A percentile compares a stretch with the other conserved stretches of the same genome.
These are phyloP conservation scores for Diaporthe eres DNA, from an alignment of 2,329 filamentous ascomycete species.

Conservation along the genomic window DNA sequence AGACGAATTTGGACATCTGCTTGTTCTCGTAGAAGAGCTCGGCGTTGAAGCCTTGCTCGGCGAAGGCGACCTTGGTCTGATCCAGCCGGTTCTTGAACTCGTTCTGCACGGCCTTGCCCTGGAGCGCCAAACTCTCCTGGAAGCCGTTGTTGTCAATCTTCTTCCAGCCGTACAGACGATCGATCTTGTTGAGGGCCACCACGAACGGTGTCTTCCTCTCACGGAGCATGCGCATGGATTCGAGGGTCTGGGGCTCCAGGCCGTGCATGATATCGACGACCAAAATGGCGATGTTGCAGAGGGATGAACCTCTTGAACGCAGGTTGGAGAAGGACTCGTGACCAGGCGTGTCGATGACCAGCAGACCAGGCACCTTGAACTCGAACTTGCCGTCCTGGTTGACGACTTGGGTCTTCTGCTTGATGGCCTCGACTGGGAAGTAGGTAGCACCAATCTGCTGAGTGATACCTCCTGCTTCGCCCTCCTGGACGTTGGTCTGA, in stretches of 20 bases:
- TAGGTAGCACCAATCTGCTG: conserved; percentile 99
- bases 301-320: conserved; percentile 94
- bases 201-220: conserved; percentile 98
- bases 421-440: conserved; percentile 94
- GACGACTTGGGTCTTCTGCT: conserved; percentile 92
- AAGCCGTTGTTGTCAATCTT: conserved; percentile 99
- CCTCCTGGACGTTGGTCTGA: conserved; percentile 98
- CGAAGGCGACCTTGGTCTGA: conserved; percentile 92
- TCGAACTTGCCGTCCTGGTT: conserved; percentile 92
- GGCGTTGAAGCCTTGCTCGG: conserved; percentile 97
- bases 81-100: conserved; percentile 94
- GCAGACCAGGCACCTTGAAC: conserved; percentile 96
- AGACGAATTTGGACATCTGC: conserved; percentile 93
- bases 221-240: conserved; percentile 94
- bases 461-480: conserved; percentile 98
- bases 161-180: conserved; percentile 99
- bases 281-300: conserved; percentile 99
- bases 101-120: conserved; percentile 93
- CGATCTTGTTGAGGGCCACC: conserved; percentile 99
- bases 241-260: conserved; percentile 94
- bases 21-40: conserved; percentile 99
- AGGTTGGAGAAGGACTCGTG: conserved; percentile 99
- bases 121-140: conserved; percentile 88
- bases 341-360: conserved; percentile 98
- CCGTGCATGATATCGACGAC: conserved; percentile 99